Percentiles rank a stretch among this genome's conserved stretches.
Evolutionary conservation across 345 rosid genomes (phyloP).

Genomic region (Barbarea vulgaris): DNA sequence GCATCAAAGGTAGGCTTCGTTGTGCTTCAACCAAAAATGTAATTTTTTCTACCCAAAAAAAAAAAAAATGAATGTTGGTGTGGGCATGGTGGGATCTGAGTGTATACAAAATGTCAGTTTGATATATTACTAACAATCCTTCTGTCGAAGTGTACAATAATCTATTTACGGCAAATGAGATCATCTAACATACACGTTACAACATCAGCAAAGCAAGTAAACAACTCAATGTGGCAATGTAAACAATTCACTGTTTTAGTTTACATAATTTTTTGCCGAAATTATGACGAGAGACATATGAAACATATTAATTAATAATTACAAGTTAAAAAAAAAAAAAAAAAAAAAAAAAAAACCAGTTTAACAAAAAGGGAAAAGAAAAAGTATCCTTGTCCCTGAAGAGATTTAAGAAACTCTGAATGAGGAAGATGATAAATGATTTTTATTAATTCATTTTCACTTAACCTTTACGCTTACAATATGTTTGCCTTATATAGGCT

Average conservation of each 20-base stretch:
- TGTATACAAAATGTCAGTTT: slow-evolving; percentile 7
- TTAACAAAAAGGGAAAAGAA: too few species aligned
- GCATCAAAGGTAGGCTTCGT: slow-evolving; percentile 14
- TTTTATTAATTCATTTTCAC: too few species aligned
- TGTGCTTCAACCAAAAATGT: slow-evolving; percentile 20
- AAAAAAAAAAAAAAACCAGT: too few species aligned
- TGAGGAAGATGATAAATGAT: too few species aligned
- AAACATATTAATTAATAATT: not conserved
- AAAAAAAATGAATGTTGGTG: slow-evolving; percentile 16
- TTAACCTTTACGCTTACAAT: too few species aligned
- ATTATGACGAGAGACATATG: not conserved
- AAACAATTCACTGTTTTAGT: not conserved
- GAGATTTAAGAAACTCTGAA: too few species aligned
- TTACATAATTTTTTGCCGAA: not conserved
- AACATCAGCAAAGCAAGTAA: not conserved
- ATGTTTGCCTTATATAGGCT: too few species aligned
- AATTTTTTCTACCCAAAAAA: not conserved
- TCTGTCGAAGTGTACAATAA: slow-evolving; percentile 12
- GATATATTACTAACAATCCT: not conserved
- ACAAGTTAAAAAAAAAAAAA: too few species aligned
- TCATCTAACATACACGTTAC: not conserved
- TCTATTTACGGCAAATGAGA: not conserved
- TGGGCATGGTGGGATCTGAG: slow-evolving; percentile 15
- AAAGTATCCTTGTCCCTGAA: too few species aligned
- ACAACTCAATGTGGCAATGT: not conserved